These are phyloP conservation scores for Debaryomycetaceae sp. DNA, from an alignment of 1,139 yeast genomes.

Conservation along the genomic window DNA sequence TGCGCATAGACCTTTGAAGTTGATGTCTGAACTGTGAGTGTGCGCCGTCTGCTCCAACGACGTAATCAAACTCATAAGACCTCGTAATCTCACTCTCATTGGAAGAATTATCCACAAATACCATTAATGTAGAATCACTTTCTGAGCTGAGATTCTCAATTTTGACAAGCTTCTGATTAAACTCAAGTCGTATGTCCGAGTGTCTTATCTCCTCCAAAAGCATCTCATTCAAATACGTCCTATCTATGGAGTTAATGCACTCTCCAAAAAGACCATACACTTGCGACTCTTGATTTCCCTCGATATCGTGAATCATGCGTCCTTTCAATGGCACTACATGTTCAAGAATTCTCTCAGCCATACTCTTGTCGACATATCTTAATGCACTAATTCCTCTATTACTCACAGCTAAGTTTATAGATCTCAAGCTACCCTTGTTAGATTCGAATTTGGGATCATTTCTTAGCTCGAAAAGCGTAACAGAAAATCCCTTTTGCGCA, in stretches of 20 bases:
- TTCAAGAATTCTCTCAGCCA: slow-evolving; percentile 54
- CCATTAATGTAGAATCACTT: not conserved
- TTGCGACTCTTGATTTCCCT: slow-evolving; percentile 67
- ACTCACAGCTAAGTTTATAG: slow-evolving; percentile 85
- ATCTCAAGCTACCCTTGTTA: slow-evolving; percentile 42
- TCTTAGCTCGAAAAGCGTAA: slow-evolving; percentile 63
- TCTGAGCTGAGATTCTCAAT: slow-evolving; percentile 20
- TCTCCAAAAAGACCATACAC: slow-evolving; percentile 83
- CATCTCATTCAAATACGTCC: slow-evolving; percentile 62
- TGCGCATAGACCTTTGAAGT: slow-evolving; percentile 61
- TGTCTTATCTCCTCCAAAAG: slow-evolving; percentile 57
- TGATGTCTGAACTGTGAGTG: slow-evolving; percentile 72
- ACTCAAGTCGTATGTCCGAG: slow-evolving; percentile 43
- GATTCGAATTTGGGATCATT: slow-evolving; percentile 33
- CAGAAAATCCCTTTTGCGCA: slow-evolving; percentile 68
- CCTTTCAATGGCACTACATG: slow-evolving; percentile 83
- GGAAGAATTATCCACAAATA: not conserved
- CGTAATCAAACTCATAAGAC: slow-evolving; percentile 45
- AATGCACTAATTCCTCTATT: slow-evolving; percentile 77
- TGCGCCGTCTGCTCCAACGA: slow-evolving; percentile 87
- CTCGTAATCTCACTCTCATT: slow-evolving; percentile 8
- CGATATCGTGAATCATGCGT: slow-evolving; percentile 76
- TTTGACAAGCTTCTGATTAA: slow-evolving; percentile 54
- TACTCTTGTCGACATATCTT: slow-evolving; percentile 52
- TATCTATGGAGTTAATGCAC: slow-evolving; percentile 79